Evolutionary conservation across 164 flowering plant genomes (phyloP).

Genomic region (Litsea cubeba): DNA sequence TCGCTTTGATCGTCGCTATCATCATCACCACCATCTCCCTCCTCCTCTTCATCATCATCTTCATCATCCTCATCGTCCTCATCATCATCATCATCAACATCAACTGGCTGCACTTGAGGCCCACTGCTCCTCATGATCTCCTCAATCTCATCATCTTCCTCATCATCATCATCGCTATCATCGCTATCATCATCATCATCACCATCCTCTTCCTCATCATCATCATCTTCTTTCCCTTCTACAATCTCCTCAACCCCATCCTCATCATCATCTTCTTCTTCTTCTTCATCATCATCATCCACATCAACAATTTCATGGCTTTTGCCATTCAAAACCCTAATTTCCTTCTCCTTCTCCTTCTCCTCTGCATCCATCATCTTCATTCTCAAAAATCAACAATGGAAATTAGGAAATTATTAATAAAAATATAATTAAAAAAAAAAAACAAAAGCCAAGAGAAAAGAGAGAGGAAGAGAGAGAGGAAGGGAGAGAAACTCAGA

Average conservation of each 20-base stretch:
- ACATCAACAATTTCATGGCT: constrained; percentile 17
- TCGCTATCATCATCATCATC: constrained; percentile 18
- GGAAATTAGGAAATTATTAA: neutral
- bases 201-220: constrained; percentile 25
- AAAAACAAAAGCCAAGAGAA: constrained; percentile 3
- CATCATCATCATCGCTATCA: constrained; percentile 13
- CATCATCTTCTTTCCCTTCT: constrained; percentile 5
- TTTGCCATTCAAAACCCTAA: constrained; percentile 26
- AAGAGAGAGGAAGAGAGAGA: constrained; percentile 17
- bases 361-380: constrained; percentile 23
- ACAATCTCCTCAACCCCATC: constrained; percentile 18
- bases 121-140: constrained; percentile 17
- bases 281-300: constrained; percentile 8
- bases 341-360: constrained; percentile 26
- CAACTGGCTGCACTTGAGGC: constrained; percentile 16
- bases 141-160: constrained; percentile 22
- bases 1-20: constrained; percentile 16
- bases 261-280: constrained; percentile 20
- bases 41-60: constrained; percentile 19
- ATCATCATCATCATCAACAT: constrained; percentile 38
- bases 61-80: constrained; percentile 34
- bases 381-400: constrained; percentile 12
- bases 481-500: constrained; percentile 16
- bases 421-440: constrained; percentile 10
- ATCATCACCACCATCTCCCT: constrained; percentile 9